phyloP scores from a whole-genome alignment of 176 grass and related monocot species.

The Avena atlantica region DNA sequence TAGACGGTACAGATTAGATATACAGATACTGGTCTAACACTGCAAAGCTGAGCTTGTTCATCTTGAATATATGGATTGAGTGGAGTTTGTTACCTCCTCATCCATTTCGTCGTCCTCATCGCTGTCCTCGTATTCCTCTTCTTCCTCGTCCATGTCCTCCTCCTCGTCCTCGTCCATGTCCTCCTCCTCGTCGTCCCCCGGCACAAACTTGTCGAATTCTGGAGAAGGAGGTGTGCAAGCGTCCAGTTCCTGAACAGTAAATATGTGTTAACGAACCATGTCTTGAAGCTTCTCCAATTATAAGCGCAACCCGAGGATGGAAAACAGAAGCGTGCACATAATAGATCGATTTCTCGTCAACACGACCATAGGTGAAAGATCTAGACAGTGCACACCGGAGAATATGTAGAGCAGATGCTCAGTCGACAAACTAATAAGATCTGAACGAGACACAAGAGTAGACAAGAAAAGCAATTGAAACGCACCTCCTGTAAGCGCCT shows the following conservation, averaged over 20 bases:
- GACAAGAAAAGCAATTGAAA: background rate
- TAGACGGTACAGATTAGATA: background rate
- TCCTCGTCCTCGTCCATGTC: background rate
- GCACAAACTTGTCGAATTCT: no score
- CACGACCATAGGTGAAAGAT: no score
- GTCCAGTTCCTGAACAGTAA: background rate
- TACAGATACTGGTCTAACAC: background rate
- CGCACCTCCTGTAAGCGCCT: background rate
- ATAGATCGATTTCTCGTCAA: no score
- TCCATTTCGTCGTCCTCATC: background rate
- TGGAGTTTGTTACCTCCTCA: background rate
- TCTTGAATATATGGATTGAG: background rate
- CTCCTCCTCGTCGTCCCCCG: background rate
- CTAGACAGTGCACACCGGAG: background rate
- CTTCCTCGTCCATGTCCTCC: background rate
- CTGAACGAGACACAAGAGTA: background rate
- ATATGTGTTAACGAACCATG: background rate
- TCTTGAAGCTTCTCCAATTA: background rate
- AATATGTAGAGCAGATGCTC: background rate
- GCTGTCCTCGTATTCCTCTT: background rate
- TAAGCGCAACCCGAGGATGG: background rate
- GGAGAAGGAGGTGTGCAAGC: background rate
- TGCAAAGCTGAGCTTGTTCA: background rate
- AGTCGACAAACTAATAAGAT: background rate
- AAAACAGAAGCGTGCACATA: no score